Conservation (phyloP, 139 green algal genomes). For the Coelastrella sp. region DNA sequence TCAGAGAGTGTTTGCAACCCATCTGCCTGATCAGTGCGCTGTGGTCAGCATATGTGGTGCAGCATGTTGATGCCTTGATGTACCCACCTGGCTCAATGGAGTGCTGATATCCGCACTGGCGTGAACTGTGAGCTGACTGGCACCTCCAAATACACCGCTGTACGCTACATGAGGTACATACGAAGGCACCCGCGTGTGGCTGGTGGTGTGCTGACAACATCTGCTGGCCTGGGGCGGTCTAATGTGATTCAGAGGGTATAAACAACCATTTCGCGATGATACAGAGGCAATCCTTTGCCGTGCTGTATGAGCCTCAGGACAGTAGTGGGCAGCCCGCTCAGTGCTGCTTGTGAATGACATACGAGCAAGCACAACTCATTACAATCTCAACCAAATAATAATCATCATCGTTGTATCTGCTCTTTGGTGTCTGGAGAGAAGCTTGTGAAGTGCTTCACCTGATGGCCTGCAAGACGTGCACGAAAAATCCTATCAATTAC, state of each 20-base stretch:
- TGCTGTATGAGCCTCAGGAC: not conserved
- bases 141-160: slow-evolving; percentile 40
- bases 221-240: not conserved
- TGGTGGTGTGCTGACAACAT: slow-evolving; percentile 8
- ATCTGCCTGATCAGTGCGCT: not conserved
- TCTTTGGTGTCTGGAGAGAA: no score
- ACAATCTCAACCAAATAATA: not conserved
- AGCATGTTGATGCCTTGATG: not conserved
- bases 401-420: no score
- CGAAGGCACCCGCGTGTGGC: slow-evolving; percentile 28
- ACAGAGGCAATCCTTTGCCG: not conserved
- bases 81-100: not conserved
- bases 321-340: slow-evolving; percentile 2
- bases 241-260: not conserved
- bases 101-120: not conserved
- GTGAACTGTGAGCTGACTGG: not conserved
- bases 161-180: not conserved
- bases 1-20: not conserved
- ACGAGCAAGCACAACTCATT: not conserved
- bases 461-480: not conserved
- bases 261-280: not conserved
- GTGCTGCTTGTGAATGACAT: not conserved
- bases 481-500: not conserved
- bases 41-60: not conserved
- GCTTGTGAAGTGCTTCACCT: no score